phyloP scores from a whole-genome alignment of 768 basidiomycete species.

The Trametes coccinea region DNA sequence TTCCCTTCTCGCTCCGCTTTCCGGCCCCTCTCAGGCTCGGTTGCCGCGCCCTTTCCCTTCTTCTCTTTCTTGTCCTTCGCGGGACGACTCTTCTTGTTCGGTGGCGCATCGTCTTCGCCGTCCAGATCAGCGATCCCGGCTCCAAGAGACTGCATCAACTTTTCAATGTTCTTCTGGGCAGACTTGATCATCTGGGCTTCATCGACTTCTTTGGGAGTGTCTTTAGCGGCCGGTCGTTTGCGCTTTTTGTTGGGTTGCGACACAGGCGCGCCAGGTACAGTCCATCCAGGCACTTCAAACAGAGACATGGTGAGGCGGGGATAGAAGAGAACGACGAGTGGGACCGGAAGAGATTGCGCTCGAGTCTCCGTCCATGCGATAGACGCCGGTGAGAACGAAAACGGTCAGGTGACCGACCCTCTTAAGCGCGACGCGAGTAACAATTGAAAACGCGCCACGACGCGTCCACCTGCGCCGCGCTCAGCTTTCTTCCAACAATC shows the following conservation, averaged over 20 bases:
- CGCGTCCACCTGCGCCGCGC: background rate
- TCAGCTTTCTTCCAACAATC: no score
- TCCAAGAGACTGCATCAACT: constrained; percentile 33
- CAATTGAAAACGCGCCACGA: background rate
- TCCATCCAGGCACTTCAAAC: constrained; percentile 40
- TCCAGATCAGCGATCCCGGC: constrained; percentile 19
- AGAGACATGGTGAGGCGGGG: constrained; percentile 29
- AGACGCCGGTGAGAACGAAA: background rate
- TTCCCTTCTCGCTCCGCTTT: constrained; percentile 7
- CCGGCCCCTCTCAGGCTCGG: constrained; percentile 1
- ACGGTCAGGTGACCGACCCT: background rate
- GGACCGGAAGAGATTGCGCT: background rate
- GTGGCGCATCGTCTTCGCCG: constrained; percentile 1
- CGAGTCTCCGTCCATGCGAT: background rate
- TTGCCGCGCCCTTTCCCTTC: constrained; percentile 12
- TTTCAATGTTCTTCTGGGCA: constrained; percentile 37
- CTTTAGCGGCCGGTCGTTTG: constrained; percentile 26
- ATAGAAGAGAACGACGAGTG: background rate
- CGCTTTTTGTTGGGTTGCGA: constrained; percentile 28
- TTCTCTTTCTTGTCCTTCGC: constrained; percentile 13
- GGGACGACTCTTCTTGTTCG: constrained; percentile 22
- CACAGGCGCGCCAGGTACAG: constrained; percentile 28
- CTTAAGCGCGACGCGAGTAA: background rate
- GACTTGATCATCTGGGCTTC: constrained; percentile 26
- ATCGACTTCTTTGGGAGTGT: constrained; percentile 13